phyloP scores from a whole-genome alignment of 176 grass and related monocot genomes.

The Oryza punctata region DNA sequence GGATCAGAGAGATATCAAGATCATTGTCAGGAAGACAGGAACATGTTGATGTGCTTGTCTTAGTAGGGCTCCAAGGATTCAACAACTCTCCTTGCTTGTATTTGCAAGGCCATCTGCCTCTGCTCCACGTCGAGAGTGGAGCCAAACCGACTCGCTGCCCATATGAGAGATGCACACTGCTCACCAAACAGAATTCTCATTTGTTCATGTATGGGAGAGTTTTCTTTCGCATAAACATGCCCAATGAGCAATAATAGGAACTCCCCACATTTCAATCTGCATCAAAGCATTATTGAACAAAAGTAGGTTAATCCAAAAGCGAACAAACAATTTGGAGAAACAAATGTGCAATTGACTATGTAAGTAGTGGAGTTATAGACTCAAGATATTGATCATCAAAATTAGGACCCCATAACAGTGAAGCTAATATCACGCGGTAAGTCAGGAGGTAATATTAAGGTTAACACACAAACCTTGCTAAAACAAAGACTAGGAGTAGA shows the following conservation, averaged over 20 bases:
- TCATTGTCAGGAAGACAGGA: conserved; percentile 13
- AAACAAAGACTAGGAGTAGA: background rate
- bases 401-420: conserved; percentile 9
- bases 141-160: conserved; percentile 91
- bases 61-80: conserved; percentile 81
- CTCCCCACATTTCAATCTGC: conserved; percentile 96
- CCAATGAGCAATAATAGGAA: conserved; percentile 83
- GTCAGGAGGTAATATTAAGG: background rate
- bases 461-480: background rate
- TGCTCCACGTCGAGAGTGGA: conserved; percentile 84
- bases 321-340: background rate
- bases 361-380: conserved; percentile 1
- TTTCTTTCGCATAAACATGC: conserved; percentile 82
- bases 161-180: conserved; percentile 79
- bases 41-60: background rate
- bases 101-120: conserved; percentile 85
- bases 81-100: conserved; percentile 87
- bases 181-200: conserved; percentile 69
- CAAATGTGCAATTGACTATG: background rate
- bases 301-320: background rate
- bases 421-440: background rate
- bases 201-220: conserved; percentile 83
- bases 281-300: conserved; percentile 16
- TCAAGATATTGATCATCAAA: background rate
- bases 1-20: background rate